Base-by-base conservation (phyloP, 345 rosid species). In the Eucalyptus guilfoylei region DNA sequence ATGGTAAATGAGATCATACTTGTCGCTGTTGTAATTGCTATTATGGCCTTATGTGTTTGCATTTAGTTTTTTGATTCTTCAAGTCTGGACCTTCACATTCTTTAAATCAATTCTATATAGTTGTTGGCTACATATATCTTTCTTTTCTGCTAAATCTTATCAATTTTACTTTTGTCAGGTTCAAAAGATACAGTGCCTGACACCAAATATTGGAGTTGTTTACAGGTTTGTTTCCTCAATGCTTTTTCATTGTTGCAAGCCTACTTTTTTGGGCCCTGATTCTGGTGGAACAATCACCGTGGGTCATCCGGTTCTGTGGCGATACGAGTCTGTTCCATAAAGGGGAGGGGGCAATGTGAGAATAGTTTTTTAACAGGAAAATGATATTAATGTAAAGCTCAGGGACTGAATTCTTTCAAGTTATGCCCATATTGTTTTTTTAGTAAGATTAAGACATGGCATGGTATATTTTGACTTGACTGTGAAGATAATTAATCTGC, bases 201-300 rank as follows among this genome's bases (percentile, higher is more conserved):
- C 99, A 4, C 99, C 99, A 76, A 96, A 97, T 87, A 96, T 97
- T 90, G 99, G 99, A 93, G 97, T 96, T 93, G 99, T 97, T 44
- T 97, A 96, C 96, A 97, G 99, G 99, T 97, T 87, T 91, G 91
- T 49, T 88, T 88, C 47, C 85, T 64, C 85, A 40, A 76, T 76
- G 45, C 85, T 76, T 76, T 76, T 76, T 40, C 16, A 76, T 76
- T 76, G 30, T 40, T 40, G 47, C 85, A 40, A 76, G 85, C 85
- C 7, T 76, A 40, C 47, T 6, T 76, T 76, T 76, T 23, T 76
- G 47, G 83, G 83, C 83, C 83, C 47, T 76, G 45, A 21, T 76
- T 76, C 85, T 76, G 47, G 44, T 2, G 2, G 85, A 42, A 76
- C 30, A 40, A 11, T 40, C 47, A 11, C 30, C 30, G 13, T 21